phyloP scores from a whole-genome alignment of 768 basidiomycete species.

The Leccinum rimulosum region DNA sequence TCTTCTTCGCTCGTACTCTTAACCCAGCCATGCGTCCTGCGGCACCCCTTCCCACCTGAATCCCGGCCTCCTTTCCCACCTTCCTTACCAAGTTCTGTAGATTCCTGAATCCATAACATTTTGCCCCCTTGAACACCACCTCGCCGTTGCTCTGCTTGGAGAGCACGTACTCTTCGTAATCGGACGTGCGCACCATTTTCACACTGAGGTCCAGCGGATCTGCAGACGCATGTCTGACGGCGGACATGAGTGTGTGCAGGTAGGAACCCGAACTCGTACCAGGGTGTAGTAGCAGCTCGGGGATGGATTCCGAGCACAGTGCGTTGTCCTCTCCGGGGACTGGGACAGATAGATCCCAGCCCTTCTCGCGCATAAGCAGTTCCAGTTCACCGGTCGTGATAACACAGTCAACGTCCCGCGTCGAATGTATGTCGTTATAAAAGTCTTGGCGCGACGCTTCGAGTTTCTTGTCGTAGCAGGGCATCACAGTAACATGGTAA shows the following conservation, averaged over 20 bases:
- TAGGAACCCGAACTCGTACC: conserved; percentile 94
- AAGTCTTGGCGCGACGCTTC: conserved; percentile 96
- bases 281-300: conserved; percentile 72
- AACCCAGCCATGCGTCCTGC: conserved; percentile 43
- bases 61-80: conserved; percentile 81
- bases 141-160: conserved; percentile 44
- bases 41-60: conserved; percentile 69
- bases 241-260: conserved; percentile 72
- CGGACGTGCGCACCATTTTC: conserved; percentile 64
- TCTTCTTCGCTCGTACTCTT: conserved; percentile 33
- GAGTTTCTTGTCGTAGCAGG: conserved; percentile 99
- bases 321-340: conserved; percentile 49
- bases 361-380: conserved; percentile 76
- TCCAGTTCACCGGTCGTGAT: conserved; percentile 95
- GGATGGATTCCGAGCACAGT: conserved; percentile 38
- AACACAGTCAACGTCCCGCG: conserved; percentile 95
- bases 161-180: conserved; percentile 76
- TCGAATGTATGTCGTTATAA: conserved; percentile 75
- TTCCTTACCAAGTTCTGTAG: conserved; percentile 95
- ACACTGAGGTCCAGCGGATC: conserved; percentile 49
- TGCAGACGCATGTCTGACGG: conserved; percentile 42
- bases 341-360: conserved; percentile 67
- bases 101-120: conserved; percentile 97
- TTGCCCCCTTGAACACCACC: conserved; percentile 86
- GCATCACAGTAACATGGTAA: conserved; percentile 98